Evolutionary conservation across 139 green algal species (phyloP), one percentile per base, ranked within the genome.

Genomic region (Tetradesmus lagerheimii): DNA sequence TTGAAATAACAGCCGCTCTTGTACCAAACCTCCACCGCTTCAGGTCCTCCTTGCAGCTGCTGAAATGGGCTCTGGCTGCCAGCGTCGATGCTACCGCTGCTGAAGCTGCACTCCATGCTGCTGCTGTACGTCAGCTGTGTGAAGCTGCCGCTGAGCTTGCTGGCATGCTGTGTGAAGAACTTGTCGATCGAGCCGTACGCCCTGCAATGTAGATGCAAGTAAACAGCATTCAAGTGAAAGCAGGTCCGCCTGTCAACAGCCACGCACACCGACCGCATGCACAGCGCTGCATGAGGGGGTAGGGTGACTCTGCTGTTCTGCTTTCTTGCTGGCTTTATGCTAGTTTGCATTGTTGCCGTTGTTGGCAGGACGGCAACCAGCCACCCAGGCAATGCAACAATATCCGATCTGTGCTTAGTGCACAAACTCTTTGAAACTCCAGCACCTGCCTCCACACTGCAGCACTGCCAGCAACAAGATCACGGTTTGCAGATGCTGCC

Each of bases 11-110:
- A 88, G 35, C 38, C 64, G 71, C 37, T 64, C 27, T 43, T 53
- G 47, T 88, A 88, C 83, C 83, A 88, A 2, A 88, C 83, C 64
- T 88, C 83, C 34, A 64, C 25, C 23, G 83, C 25, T 8, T 80
- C 38, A 34, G 83, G 83, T 4, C 83, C 83, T 5, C 83, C 62
- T 2, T n/a, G 9, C 41, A 39, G 43, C 35, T 34, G 34, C 50
- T 87, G 4, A 14, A 38, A 78, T 16, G 53, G 74, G 81, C 53
- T 87, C 34, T 27, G 25, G 53, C 81, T 87, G 81, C 50, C 50
- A 64, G 23, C 57, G 31, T 31, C 57, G 16, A 71, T 77, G 27
- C 64, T 88, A 27, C 14, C 43, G 82, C 82, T 88, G 83, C 39
- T 64, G 34, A 79, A 53, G 20, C 34, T 78, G 82, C 82, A 79